Evolutionary conservation across 768 basidiomycete genomes (phyloP), one percentile per base, ranked within the genome.

Genomic region (Mycena metata): DNA sequence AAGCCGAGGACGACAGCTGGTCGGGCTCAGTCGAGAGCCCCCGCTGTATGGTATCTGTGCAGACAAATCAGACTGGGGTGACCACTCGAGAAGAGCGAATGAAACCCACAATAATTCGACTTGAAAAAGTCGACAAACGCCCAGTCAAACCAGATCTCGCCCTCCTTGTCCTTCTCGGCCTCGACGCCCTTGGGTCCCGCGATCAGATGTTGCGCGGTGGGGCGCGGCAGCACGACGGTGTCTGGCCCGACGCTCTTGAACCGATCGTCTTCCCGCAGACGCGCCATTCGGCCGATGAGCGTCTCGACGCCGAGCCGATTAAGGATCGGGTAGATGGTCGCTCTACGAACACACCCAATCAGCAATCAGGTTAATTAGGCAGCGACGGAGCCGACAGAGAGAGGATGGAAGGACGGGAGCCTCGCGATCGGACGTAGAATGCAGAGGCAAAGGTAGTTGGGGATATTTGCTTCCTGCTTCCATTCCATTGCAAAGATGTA

Each of bases 61-160:
- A 21, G 69, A 56, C 24, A 64, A 36, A 58, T 36, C 52, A 52
- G 58, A 57, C 64, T 30, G 6, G 30, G 30, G 45, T 30, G 17
- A 52, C 16, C 62, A 42, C 35, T 39, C 17, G 5, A 49, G 52
- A 62, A 6, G 8, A 47, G 8, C 56, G 69, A 12, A 24, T 57
- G 69, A 12, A 24, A 66, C 93, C 76, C 73, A 97, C 97, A 95
- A 76, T 96, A 98, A 76, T 97, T 96, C 51, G 95, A 96, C 82
- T 99, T 99, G 93, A 95, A 96, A 78, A 98, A 99, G 79, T 99
- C 98, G 8, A 98, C 90, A 79, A 99, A 99, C 0, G 91, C 88
- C 95, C 96, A 99, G 78, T 99, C 96, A 76, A 99, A 94, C 98
- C 98, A 99, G 43, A 98, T 85, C 79, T 96, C 95, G 30, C 89